These are phyloP conservation scores for Globisporangium polare DNA, from an alignment of 352 stramenopile species.

Conservation along the genomic window DNA sequence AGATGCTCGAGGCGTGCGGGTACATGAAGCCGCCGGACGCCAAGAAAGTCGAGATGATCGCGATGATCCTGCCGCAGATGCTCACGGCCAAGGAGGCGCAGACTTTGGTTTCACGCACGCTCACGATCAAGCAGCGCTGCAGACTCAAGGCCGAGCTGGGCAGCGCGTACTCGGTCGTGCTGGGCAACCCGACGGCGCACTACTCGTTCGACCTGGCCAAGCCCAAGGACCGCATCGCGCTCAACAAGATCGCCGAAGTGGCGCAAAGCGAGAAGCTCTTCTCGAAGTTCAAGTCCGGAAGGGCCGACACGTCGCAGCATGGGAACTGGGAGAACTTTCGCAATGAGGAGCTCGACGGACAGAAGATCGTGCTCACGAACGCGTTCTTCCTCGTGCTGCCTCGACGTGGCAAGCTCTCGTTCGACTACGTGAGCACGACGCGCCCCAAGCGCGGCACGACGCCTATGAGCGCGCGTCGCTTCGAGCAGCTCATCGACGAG, in stretches of 20 bases:
- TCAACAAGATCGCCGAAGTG: conserved; percentile 80
- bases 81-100: conserved; percentile 74
- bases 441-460: conserved; percentile 54
- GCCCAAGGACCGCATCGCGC: conserved; percentile 65
- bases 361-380: conserved; percentile 62
- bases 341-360: conserved; percentile 83
- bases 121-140: conserved; percentile 68
- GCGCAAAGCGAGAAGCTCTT: conserved; percentile 83
- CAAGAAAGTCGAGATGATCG: conserved; percentile 62
- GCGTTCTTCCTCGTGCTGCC: conserved; percentile 80
- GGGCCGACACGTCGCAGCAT: conserved; percentile 82
- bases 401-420: conserved; percentile 67
- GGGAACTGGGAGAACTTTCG: conserved; percentile 92
- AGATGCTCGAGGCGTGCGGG: conserved; percentile 76
- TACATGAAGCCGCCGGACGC: conserved; percentile 44
- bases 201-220: conserved; percentile 80
- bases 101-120: conserved; percentile 54
- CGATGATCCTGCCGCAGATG: conserved; percentile 81
- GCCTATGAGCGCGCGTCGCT: conserved; percentile 62
- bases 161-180: conserved; percentile 75
- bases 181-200: conserved; percentile 81
- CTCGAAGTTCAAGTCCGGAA: conserved; percentile 44
- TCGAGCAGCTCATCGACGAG: conserved; percentile 68
- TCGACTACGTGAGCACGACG: conserved; percentile 89
- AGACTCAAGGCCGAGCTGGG: conserved; percentile 80